Base-by-base conservation (phyloP, 352 stramenopile species). In the Peronospora destructor region DNA sequence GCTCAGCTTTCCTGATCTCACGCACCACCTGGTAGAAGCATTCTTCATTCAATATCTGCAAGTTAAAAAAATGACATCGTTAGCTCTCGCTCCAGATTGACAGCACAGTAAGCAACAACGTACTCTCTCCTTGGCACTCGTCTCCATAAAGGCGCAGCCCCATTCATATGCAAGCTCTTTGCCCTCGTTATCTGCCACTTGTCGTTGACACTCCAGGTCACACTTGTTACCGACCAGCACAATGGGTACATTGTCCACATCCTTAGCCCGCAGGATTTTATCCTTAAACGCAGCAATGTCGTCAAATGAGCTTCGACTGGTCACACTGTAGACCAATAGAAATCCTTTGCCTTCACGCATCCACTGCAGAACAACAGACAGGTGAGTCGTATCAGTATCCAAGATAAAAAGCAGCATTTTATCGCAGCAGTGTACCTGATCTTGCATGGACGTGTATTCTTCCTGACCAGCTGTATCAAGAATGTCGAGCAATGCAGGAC, bases 311-410 rank as follows among this genome's bases (percentile, higher is more conserved):
- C 79, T 87, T 61, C 79, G 81, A 66, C 84, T 92, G 49, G 79
- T 91, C 44, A 95, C 76, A 62, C 80, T 94, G 76, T 91, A 95
- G 26, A 95, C 84, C 10, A 95, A 59, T 49, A 95, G 28, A 46
- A 95, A 95, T 52, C 84, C 85, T 62, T 95, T 94, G 56, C 85
- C 85, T 63, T 95, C 86, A 39, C 85, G 84, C 85, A 96, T 96
- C 82, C 86, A 96, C 76, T 94, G 38, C n/a, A 13, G 37, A n/a
- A 34, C 4, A 53, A 46, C 37, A 43, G 7, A 32, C 11, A 32
- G 13, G 6, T 12, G n/a, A 14, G 43, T 33, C 50, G n/a, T 13
- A 9, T 35, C 28, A 19, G 6, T 12, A 32, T 12, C 6, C 28
- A 32, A 32, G 28, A 32, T 3, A 32, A 6, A 30, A 32, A 32